Percentiles rank a stretch among this genome's conserved stretches.
These are phyloP conservation scores for Madurella fahalii DNA, from an alignment of 2,329 filamentous ascomycete species.

Conservation along the genomic window DNA sequence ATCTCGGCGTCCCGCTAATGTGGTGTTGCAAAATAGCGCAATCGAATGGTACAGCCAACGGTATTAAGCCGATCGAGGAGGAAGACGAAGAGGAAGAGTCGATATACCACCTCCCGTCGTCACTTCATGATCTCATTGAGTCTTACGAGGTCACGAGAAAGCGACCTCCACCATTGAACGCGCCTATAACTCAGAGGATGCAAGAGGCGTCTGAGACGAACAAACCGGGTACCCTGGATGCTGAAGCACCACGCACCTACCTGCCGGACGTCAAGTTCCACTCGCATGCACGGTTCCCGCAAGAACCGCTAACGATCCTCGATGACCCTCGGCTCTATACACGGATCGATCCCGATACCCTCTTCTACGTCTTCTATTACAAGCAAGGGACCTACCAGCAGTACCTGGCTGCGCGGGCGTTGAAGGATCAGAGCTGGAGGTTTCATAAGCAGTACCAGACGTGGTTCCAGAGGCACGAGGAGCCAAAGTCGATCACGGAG, in stretches of 20 bases:
- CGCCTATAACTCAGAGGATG: slow-evolving; percentile 67
- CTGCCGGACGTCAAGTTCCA: slow-evolving; percentile 76
- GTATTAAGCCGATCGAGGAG: slow-evolving; percentile 43
- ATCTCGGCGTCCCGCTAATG: slow-evolving; percentile 15
- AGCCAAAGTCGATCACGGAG: slow-evolving; percentile 97
- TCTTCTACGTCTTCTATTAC: slow-evolving; percentile 99
- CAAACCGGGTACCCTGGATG: slow-evolving; percentile 71
- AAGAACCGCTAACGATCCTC: slow-evolving; percentile 86
- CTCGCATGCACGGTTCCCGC: slow-evolving; percentile 70
- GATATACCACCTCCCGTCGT: slow-evolving; percentile 87
- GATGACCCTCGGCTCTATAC: slow-evolving; percentile 85
- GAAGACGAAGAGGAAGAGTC: slow-evolving; percentile 63
- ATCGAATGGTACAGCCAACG: slow-evolving; percentile 51
- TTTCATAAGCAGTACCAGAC: slow-evolving; percentile 99
- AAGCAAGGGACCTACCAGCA: slow-evolving; percentile 95
- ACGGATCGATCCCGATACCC: slow-evolving; percentile 87
- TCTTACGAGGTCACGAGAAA: slow-evolving; percentile 83
- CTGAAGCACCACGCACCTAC: slow-evolving; percentile 79
- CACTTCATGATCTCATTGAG: slow-evolving; percentile 83
- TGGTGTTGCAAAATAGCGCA: slow-evolving; percentile 34
- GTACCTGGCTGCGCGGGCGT: slow-evolving; percentile 89
- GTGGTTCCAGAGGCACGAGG: slow-evolving; percentile 98
- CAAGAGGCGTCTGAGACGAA: slow-evolving; percentile 69
- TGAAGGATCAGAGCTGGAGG: slow-evolving; percentile 97
- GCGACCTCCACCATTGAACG: slow-evolving; percentile 56